Evolutionary conservation across 108 stramenopile species (phyloP), one percentile per base, ranked within the genome.

Genomic region (Cyclotella baltica): DNA sequence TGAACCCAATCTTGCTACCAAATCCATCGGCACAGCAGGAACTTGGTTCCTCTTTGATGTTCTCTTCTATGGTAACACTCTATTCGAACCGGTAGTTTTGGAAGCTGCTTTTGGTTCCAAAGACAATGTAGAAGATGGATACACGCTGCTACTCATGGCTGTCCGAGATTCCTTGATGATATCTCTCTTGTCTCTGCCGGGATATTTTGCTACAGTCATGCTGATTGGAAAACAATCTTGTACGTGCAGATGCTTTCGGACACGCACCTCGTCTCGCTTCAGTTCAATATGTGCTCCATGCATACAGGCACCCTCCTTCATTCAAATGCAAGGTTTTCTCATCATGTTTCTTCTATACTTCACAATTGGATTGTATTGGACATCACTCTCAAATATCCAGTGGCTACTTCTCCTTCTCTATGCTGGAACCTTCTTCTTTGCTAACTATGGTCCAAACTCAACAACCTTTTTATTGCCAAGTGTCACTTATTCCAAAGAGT

Each of bases 311-410:
- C 95, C 75, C 13, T 62, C 62, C 30, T 94, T 75, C 52, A 89
- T 96, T 46, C 91, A 92, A 83, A 69, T 93, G 77, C 95, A 96
- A 84, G 93, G 95, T 16, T 96, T 96, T 66, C 75, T 88, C 15
- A 33, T 88, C 47, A 94, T 96, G 93, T 72, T 77, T 22, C 27
- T 94, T 5, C 73, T 96, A 15, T 96, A 96, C 62, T 58, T 72
- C n/a, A 64, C 84, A 11, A 96, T 96, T 64, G 95, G 95, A 29
- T 25, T 82, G 34, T 87, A 76, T 70, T 96, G 90, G 90, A 50
- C 68, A 20, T 63, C 82, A 20, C 70, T 95, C 23, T 78, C 72
- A 22, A 66, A 73, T 20, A 64, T 80, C 23, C 74, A 88, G 47
- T 80, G 72, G 53, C 28, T 87, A 27, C 78, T 90, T 23, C 53